Percentiles rank a stretch among this genome's conserved stretches.
Conservation (phyloP, 805 yeast species). For the Kluyveromyces wickerhamii region DNA sequence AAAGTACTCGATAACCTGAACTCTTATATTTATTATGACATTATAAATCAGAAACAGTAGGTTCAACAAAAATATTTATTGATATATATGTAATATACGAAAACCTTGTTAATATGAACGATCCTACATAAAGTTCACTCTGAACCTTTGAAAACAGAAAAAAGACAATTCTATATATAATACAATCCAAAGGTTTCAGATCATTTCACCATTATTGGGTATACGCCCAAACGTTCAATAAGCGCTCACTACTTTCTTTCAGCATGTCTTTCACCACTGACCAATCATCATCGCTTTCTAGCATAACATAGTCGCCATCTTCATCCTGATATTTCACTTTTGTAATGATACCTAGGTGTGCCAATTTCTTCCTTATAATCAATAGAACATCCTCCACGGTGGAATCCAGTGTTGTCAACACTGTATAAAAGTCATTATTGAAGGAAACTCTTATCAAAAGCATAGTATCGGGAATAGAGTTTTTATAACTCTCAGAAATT, state of each 20-base stretch:
- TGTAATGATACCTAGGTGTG: constrained; percentile 42
- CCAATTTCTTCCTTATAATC: constrained; percentile 50
- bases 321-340: constrained; percentile 82
- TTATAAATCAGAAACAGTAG: neutral
- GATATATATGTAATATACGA: too few relatives aligned
- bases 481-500: constrained; percentile 34
- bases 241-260: constrained; percentile 42
- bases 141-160: constrained; percentile 1
- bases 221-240: constrained; percentile 36
- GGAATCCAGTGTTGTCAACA: constrained; percentile 50
- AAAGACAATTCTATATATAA: constrained; percentile 1
- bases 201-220: constrained; percentile 12
- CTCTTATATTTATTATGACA: too few relatives aligned
- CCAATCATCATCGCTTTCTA: constrained; percentile 86
- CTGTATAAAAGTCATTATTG: constrained; percentile 48
- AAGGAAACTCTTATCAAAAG: constrained; percentile 36
- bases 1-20: constrained; percentile 74
- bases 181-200: neutral
- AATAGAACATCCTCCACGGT: constrained; percentile 45
- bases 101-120: too few relatives aligned
- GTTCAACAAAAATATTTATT: neutral
- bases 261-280: constrained; percentile 69
- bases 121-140: too few relatives aligned
- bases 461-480: constrained; percentile 32
- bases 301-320: constrained; percentile 86